Percentiles rank a stretch among this genome's conserved stretches.
Evolutionary conservation across 1,284 basidiomycete species (phyloP).

Genomic region (Coniferiporia sulphurascens): DNA sequence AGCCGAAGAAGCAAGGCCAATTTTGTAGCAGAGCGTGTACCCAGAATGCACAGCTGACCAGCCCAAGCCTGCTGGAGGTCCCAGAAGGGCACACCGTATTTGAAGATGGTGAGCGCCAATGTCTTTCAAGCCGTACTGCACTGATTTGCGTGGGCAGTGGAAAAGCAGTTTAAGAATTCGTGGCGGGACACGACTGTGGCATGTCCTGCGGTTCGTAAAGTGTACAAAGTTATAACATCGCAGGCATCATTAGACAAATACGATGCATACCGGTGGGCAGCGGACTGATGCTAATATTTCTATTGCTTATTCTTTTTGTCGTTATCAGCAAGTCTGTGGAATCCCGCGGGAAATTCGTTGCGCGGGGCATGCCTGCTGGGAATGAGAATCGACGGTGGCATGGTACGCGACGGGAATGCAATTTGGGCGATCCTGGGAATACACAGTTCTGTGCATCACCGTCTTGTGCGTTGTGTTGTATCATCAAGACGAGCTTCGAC

Average conservation of each 20-base stretch:
- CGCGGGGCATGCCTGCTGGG: neutral
- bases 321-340: neutral
- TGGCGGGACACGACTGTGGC: neutral
- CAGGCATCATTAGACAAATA: neutral
- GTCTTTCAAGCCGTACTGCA: neutral
- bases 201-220: neutral
- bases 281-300: neutral
- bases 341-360: neutral
- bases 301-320: neutral
- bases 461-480: neutral
- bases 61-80: constrained; percentile 2
- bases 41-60: neutral
- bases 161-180: neutral
- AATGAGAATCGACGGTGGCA: constrained; percentile 11
- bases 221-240: constrained; percentile 1
- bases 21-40: constrained; percentile 5
- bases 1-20: neutral
- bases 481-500: neutral
- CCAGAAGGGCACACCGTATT: constrained; percentile 8
- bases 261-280: neutral
- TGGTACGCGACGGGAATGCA: constrained; percentile 1
- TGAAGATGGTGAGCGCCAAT: neutral
- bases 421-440: constrained; percentile 7
- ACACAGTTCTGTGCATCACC: neutral
- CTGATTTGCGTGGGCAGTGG: neutral